Conservation (phyloP, 192 early-diverging fungal species). For the Backusella morwellensis region DNA sequence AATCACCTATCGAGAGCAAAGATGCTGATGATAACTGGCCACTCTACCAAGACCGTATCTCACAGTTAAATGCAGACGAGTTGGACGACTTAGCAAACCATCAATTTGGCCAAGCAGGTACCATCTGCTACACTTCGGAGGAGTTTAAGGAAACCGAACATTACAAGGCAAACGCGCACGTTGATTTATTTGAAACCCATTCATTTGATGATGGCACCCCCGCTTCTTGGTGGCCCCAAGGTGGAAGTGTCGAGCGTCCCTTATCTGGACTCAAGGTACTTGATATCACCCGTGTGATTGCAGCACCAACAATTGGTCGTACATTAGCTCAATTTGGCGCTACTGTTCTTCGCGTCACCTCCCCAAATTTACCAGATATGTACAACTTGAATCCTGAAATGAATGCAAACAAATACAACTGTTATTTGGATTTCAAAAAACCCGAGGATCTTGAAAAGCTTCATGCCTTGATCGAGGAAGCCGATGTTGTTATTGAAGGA, state of each 20-base stretch:
- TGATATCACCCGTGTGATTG: background rate
- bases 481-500: slow-evolving; percentile 10
- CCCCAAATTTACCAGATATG: background rate
- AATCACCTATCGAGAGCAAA: background rate
- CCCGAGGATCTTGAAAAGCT: background rate
- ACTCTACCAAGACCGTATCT: background rate
- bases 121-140: background rate
- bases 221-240: background rate
- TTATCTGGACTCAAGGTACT: background rate
- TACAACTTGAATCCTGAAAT: background rate
- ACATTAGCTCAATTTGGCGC: background rate
- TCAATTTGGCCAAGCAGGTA: background rate
- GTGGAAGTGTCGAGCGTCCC: background rate
- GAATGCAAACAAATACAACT: slow-evolving; percentile 6
- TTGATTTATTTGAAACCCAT: background rate
- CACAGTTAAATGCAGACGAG: background rate
- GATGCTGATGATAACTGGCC: background rate
- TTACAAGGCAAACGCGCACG: background rate
- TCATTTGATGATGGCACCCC: background rate
- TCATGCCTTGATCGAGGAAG: slow-evolving; percentile 9
- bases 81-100: background rate
- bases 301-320: background rate
- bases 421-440: slow-evolving; percentile 6
- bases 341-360: background rate
- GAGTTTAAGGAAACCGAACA: background rate